Base-by-base conservation (phyloP, 2,329 filamentous ascomycete genomes). In the Fusarium albidum region DNA sequence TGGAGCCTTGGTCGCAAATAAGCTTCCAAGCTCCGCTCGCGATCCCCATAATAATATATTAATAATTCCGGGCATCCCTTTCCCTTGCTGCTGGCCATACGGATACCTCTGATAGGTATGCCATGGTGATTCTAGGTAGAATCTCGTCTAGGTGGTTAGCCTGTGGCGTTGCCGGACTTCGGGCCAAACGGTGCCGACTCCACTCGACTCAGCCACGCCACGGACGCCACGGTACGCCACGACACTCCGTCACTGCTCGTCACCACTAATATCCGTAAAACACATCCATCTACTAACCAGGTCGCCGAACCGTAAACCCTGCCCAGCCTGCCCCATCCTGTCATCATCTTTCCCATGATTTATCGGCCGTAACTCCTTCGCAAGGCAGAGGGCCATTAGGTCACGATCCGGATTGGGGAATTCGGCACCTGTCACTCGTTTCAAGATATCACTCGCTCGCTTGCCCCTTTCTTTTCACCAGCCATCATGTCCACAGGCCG, bases 401-500 rank as follows among this genome's bases (percentile, higher is more conserved):
- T 47, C 53, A 33, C 63, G 55, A 40, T 55, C 28, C 50, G 11
- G 50, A 37, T 35, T 49, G 26, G 49, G 40, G 28, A 18, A 18
- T 6, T 43, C 41, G 44, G 51, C 48, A 47, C 29, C 21, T 49
- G 51, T 54, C 59, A 59, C 38, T 63, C 59, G 52, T 62, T 60
- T 63, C 44, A 50, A 50, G 52, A 27, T 42, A 21, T 17, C 29
- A 9, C 33, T 28, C 64, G 47, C 59, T 67, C 64, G 57, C 48
- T 65, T 52, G 31, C 25, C 37, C 25, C 28, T 18, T 17, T 33
- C 35, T 47, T 38, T 41, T 33, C 28, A 21, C 44, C 41, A 41
- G 27, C 32, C 52, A 54, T 42, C 48, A 67, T 66, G 64, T 48
- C 51, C 44, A 52, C 53, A 57, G 59, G 55, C 46, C 52, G 42